Conservation (phyloP, 148 eudicot species). For the Polygonum maritimum region DNA sequence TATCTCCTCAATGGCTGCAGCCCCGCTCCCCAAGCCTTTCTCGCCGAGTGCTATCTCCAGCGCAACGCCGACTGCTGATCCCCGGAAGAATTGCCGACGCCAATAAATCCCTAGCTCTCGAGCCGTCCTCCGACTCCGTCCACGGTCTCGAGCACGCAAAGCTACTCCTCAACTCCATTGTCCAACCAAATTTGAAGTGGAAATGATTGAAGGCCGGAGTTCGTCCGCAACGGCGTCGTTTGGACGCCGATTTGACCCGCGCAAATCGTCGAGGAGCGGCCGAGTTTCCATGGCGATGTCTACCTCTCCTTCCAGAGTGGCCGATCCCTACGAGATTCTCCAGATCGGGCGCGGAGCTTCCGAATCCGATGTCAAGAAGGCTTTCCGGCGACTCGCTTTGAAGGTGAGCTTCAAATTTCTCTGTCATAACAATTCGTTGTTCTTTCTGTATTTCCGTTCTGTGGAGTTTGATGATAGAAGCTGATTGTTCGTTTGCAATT, state of each 20-base stretch:
- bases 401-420: conserved; percentile 29
- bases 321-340: conserved; percentile 72
- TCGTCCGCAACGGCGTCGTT: conserved; percentile 19
- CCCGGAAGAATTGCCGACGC: conserved; percentile 30
- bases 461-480: background rate
- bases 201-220: conserved; percentile 22
- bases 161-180: conserved; percentile 59
- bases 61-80: conserved; percentile 62
- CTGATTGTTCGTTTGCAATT: background rate
- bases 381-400: conserved; percentile 80
- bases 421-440: background rate
- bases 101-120: too few species aligned
- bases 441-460: background rate
- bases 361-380: conserved; percentile 76
- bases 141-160: conserved; percentile 92
- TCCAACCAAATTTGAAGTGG: too few species aligned
- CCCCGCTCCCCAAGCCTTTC: conserved; percentile 72
- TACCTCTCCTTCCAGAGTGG: conserved; percentile 18
- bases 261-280: conserved; percentile 8
- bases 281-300: conserved; percentile 1
- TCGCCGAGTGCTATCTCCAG: conserved; percentile 77
- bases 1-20: conserved; percentile 86
- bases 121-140: conserved; percentile 54
- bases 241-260: conserved; percentile 11
- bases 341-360: conserved; percentile 54